Percentiles rank a stretch among this genome's conserved stretches.
These are phyloP conservation scores for Phytophthora pseudosyringae DNA, from an alignment of 352 stramenopile species.

Conservation along the genomic window DNA sequence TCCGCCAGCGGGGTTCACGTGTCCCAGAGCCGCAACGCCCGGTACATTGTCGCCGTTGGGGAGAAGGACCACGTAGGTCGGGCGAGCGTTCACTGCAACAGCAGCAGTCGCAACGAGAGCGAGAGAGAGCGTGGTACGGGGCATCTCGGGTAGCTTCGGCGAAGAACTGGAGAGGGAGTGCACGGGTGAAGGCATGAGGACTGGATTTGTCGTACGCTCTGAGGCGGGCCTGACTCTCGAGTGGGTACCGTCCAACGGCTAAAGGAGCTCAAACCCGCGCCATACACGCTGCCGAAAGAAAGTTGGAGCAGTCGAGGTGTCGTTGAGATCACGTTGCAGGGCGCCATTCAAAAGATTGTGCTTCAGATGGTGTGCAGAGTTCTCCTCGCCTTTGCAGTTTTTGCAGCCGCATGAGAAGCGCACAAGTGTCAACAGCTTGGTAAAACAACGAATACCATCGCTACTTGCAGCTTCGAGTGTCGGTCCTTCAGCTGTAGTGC, in stretches of 20 bases:
- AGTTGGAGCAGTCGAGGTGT: conserved; percentile 10
- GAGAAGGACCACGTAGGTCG: conserved; percentile 33
- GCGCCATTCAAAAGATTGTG: conserved; percentile 16
- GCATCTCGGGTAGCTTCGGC: conserved; percentile 7
- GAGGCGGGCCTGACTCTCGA: conserved; percentile 7
- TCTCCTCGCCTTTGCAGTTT: conserved; percentile 3
- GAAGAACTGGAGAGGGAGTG: neutral
- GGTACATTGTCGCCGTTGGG: conserved; percentile 42
- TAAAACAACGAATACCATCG: neutral
- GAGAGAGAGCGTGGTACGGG: conserved; percentile 21
- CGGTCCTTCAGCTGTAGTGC: neutral
- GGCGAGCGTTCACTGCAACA: conserved; percentile 26
- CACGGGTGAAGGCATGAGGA: conserved; percentile 6
- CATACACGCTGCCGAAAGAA: conserved; percentile 1
- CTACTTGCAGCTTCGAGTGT: too few relatives aligned
- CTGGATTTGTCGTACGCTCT: neutral
- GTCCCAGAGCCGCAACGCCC: conserved; percentile 41
- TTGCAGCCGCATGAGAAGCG: neutral
- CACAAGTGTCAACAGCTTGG: neutral
- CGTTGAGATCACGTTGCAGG: conserved; percentile 16
- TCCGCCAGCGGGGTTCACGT: conserved; percentile 35
- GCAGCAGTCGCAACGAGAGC: conserved; percentile 21
- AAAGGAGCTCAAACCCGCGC: neutral
- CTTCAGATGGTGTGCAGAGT: conserved; percentile 29
- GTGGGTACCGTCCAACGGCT: neutral